Evolutionary conservation across 305 asterid genomes (phyloP).

Genomic region (Fraxinus xanthoxyloides): DNA sequence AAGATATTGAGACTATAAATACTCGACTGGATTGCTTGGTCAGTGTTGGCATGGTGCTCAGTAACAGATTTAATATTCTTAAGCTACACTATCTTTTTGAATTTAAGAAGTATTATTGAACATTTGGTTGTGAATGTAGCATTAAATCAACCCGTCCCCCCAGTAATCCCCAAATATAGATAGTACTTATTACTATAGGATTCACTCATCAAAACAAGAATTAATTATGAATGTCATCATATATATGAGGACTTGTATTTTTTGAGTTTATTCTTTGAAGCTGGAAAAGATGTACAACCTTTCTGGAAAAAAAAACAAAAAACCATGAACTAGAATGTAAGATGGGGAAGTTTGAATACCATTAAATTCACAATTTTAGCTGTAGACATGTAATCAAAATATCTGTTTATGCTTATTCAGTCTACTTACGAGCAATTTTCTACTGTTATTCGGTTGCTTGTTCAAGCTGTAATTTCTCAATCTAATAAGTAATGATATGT

Average conservation of each 20-base stretch:
- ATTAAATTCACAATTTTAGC: slow-evolving; percentile 3
- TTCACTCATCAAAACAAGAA: neutral
- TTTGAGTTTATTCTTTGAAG: slow-evolving; percentile 6
- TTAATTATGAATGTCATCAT: neutral
- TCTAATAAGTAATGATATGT: neutral
- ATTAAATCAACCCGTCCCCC: neutral
- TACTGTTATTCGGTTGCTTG: neutral
- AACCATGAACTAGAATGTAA: neutral
- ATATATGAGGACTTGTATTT: neutral
- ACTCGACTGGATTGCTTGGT: slow-evolving; percentile 96
- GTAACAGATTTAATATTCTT: neutral
- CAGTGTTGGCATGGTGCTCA: slow-evolving; percentile 23
- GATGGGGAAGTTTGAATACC: neutral
- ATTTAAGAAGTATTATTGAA: neutral
- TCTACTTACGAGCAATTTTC: neutral
- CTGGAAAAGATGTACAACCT: slow-evolving; percentile 1
- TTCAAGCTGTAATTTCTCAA: neutral
- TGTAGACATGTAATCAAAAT: slow-evolving; percentile 10
- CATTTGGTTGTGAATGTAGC: neutral
- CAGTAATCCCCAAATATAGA: slow-evolving; percentile 2
- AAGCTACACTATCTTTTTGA: neutral
- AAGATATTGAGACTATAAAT: slow-evolving; percentile 86
- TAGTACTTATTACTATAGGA: neutral
- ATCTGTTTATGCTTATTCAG: neutral
- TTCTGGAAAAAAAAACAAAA: neutral